Conservation (phyloP, 768 basidiomycete genomes). For the Pleurotus pulmonarius region DNA sequence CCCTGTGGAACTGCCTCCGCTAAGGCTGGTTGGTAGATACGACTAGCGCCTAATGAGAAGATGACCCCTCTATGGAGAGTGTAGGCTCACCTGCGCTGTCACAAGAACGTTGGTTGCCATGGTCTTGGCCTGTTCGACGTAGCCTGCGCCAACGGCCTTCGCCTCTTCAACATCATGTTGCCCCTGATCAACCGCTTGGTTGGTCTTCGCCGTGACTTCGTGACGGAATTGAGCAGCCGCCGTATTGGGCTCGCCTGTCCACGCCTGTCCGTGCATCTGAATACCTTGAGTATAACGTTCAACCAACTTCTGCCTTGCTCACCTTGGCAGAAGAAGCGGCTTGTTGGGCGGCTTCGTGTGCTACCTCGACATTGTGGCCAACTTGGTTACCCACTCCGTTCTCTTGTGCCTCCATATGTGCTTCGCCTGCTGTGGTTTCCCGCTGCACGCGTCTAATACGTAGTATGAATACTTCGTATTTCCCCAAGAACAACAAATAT, state of each 20-base stretch:
- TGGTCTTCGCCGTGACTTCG: slow-evolving; percentile 36
- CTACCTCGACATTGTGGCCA: slow-evolving; percentile 41
- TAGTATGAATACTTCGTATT: neutral
- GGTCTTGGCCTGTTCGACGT: slow-evolving; percentile 53
- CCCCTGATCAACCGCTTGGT: slow-evolving; percentile 56
- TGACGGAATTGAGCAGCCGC: slow-evolving; percentile 32
- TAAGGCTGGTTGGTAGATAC: slow-evolving; percentile 14
- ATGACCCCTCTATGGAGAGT: slow-evolving; percentile 7
- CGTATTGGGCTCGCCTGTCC: slow-evolving; percentile 23
- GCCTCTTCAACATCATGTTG: slow-evolving; percentile 43
- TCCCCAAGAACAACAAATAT: slow-evolving; percentile 7
- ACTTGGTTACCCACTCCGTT: slow-evolving; percentile 36
- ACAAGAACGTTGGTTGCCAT: slow-evolving; percentile 38
- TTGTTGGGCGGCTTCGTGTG: slow-evolving; percentile 42
- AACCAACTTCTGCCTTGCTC: slow-evolving; percentile 8
- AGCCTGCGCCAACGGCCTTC: slow-evolving; percentile 41
- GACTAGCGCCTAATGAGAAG: slow-evolving; percentile 11
- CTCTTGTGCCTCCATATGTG: slow-evolving; percentile 45
- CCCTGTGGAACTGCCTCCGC: neutral
- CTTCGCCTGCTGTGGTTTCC: slow-evolving; percentile 54
- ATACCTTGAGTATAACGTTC: neutral
- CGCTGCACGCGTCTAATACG: slow-evolving; percentile 27
- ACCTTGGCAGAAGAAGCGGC: slow-evolving; percentile 55
- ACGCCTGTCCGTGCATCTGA: slow-evolving; percentile 27
- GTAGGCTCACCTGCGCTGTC: slow-evolving; percentile 37